Base-by-base conservation (phyloP, 1,139 yeast genomes). In the Magnusiomyces magnusii region DNA sequence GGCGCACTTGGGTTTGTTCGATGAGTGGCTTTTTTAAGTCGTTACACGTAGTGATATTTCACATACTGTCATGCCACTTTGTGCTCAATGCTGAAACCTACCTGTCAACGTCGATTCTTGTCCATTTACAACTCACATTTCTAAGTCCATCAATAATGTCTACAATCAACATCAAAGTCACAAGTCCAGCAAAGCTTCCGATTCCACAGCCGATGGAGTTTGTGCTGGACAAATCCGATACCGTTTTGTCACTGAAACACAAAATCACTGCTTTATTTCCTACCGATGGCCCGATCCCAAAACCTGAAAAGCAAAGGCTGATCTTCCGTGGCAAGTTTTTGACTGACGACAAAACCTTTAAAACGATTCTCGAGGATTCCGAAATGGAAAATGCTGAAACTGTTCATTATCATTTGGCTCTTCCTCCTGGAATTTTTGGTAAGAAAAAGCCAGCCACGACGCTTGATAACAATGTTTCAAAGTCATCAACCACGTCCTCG, bases 321-420 rank as follows among this genome's bases (percentile, higher is more conserved):
- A 60, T 60, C 34, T 60, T 60, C 31, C 53, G 62, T 15, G 62
- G 62, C 41, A 54, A 55, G 21, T 2, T 60, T 23, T 50, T 60
- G 39, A 54, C 47, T 3, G 58, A 57, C 25, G 21, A 34, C 27
- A 47, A 53, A 25, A 50, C 56, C 24, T 44, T 60, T 24, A 34
- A 50, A 9, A 41, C 36, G 7, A 50, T 60, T 9, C 50, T 60
- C 24, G 47, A 51, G 31, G 57, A 55, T 19, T 28, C 44, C 28
- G 28, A 51, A n/a, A 21, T 47, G 34, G 56, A 47, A 21, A 23
- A 41, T 27, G 52, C 62, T 1, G 51, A 27, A 23, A 31, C 54
- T n/a, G 57, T 60, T 13, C 58, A 55, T 51, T 60, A 57, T 49
- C 62, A 60, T 31, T 19, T 60, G 5, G 58, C 52, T 5, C 39